Conservation (phyloP, 2,329 filamentous ascomycete species). For the Nigrospora osmanthi region DNA sequence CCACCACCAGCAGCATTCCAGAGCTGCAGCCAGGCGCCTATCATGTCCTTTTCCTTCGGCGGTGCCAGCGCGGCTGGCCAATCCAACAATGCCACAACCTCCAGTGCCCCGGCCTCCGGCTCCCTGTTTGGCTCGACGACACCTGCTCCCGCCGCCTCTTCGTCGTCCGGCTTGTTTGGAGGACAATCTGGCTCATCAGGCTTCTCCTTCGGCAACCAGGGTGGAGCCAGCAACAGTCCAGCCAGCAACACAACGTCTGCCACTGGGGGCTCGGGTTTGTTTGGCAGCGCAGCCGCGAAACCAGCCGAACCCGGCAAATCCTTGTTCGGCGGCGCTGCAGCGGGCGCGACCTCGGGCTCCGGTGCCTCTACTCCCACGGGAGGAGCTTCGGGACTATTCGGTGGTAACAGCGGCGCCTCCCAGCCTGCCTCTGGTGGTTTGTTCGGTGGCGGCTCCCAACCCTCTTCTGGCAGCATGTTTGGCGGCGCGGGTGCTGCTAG, state of each 20-base stretch:
- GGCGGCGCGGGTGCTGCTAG: slow-evolving; percentile 1
- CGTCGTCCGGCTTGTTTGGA: slow-evolving; percentile 21
- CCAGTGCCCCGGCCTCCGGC: slow-evolving; percentile 29
- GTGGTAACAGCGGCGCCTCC: slow-evolving; percentile 9
- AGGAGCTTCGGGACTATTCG: slow-evolving; percentile 14
- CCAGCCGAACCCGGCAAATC: slow-evolving; percentile 20
- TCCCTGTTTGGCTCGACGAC: slow-evolving; percentile 30
- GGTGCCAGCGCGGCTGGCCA: slow-evolving; percentile 17
- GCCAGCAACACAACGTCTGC: slow-evolving; percentile 11
- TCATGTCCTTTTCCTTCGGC: slow-evolving; percentile 26
- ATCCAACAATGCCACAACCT: slow-evolving; percentile 26
- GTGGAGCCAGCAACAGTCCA: slow-evolving; percentile 8
- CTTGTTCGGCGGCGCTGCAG: slow-evolving; percentile 19
- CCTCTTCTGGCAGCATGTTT: neutral
- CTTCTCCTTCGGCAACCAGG: slow-evolving; percentile 33
- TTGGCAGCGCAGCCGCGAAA: slow-evolving; percentile 22
- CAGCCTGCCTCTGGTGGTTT: slow-evolving; percentile 1
- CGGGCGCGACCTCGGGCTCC: slow-evolving; percentile 8
- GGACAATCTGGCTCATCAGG: slow-evolving; percentile 16
- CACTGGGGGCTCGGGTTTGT: slow-evolving; percentile 17
- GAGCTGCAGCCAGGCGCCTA: slow-evolving; percentile 6
- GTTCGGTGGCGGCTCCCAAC: neutral
- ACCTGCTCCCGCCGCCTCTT: slow-evolving; percentile 8
- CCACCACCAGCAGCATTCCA: slow-evolving; percentile 5
- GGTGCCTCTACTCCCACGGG: slow-evolving; percentile 17